These are phyloP conservation scores for Daedaleopsis sinensis DNA, from an alignment of 768 basidiomycete genomes.

Conservation along the genomic window DNA sequence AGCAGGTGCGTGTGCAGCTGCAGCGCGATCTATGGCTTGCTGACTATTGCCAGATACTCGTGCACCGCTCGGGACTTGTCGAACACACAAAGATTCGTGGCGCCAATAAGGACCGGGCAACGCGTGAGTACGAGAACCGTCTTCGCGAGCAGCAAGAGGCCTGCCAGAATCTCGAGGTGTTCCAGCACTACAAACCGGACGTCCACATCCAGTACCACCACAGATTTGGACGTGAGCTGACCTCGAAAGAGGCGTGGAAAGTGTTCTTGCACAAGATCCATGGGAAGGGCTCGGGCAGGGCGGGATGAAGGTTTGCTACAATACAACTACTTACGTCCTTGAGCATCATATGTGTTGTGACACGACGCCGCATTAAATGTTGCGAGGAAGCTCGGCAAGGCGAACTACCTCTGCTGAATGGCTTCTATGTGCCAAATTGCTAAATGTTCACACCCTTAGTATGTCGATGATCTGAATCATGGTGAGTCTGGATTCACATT, in stretches of 20 bases:
- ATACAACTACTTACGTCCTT: no score
- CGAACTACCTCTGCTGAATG: no score
- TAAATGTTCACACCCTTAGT: no score
- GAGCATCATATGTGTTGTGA: no score
- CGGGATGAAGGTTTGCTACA: no score
- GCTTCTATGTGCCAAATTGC: no score
- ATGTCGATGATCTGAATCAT: no score
- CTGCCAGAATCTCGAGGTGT: constrained; percentile 75
- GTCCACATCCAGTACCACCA: constrained; percentile 96
- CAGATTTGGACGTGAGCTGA: constrained; percentile 87
- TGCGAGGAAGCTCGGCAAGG: no score
- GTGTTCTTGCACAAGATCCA: constrained; percentile 97
- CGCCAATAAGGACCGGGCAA: constrained; percentile 88
- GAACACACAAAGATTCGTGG: constrained; percentile 80
- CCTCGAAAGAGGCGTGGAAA: constrained; percentile 98
- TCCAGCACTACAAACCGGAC: constrained; percentile 96
- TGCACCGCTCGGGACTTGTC: constrained; percentile 80
- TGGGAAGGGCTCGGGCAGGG: constrained; percentile 94
- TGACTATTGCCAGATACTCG: constrained; percentile 73
- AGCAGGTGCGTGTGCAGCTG: constrained; percentile 81
- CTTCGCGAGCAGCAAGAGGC: constrained; percentile 91
- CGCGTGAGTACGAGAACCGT: constrained; percentile 93
- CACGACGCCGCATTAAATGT: no score
- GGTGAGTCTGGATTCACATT: no score
- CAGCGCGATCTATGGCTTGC: constrained; percentile 91